Percentiles rank a stretch among this genome's conserved stretches.
Conservation (phyloP, 1,284 basidiomycete genomes). For the Fistulina hepatica region DNA sequence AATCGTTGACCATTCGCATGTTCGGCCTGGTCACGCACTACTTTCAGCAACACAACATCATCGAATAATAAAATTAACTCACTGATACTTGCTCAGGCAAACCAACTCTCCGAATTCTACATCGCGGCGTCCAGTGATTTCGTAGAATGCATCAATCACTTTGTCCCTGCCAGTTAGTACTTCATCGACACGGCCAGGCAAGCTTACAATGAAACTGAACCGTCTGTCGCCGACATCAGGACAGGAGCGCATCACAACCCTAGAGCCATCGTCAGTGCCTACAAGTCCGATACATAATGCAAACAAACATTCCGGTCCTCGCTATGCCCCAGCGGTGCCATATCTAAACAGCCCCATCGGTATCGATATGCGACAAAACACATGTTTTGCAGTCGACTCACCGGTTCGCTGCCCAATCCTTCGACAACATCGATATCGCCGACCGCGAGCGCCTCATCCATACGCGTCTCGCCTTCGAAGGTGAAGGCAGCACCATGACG, state of each 20-base stretch:
- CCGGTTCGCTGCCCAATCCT: constrained; percentile 23
- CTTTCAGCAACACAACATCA: neutral
- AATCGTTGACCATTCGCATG: constrained; percentile 14
- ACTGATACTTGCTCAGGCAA: constrained; percentile 20
- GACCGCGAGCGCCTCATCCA: constrained; percentile 18
- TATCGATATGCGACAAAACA: neutral
- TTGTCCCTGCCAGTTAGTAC: constrained; percentile 16
- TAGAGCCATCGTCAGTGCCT: constrained; percentile 1
- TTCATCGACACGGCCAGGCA: constrained; percentile 13
- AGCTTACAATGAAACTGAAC: constrained; percentile 17
- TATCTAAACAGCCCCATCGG: constrained; percentile 4
- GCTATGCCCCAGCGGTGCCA: constrained; percentile 24
- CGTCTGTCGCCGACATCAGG: constrained; percentile 14
- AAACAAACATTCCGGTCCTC: constrained; percentile 10
- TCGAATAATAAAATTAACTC: neutral
- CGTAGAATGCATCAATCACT: constrained; percentile 14
- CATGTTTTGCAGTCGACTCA: neutral
- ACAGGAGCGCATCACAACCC: constrained; percentile 13
- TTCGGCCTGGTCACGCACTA: constrained; percentile 10
- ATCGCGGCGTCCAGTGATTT: constrained; percentile 19
- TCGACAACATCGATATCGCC: constrained; percentile 27
- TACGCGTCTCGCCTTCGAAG: constrained; percentile 28
- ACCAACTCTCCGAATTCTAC: constrained; percentile 20
- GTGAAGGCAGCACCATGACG: constrained; percentile 27
- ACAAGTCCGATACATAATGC: neutral